Base-by-base conservation (phyloP, 192 early-diverging fungal species). In the Backusella westeae region DNA sequence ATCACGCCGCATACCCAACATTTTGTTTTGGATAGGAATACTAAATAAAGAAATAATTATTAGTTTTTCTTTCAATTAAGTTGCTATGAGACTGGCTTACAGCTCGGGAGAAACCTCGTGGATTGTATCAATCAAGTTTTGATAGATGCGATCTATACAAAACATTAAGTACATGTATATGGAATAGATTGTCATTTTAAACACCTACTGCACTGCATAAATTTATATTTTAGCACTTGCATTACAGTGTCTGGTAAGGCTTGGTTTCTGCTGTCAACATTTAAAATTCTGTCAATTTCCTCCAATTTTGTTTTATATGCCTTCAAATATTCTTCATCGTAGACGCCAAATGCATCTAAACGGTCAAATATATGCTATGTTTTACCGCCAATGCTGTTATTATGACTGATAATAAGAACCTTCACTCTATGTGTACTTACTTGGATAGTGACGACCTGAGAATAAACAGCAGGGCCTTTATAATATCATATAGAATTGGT, bases 1-100 rank as follows among this genome's bases (percentile, higher is more conserved):
- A 71, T 90, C 84, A 73, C 87, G 87, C 72, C 90, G 89, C 7
- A 96, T 87, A 56, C 90, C 83, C 38, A 96, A 90, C 6, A 96
- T 86, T 38, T 89, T 87, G 29, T 90, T 80, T 78, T 94, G 91
- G 36, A 90, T 88, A 19, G 95, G 95, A 52, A 87, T 79, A n/a
- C 80, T 81, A 52, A 34, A 38, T 26, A 72, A 42, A 42, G 75
- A 56, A 52, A 46, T 29, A 6, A 49, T 6, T 15, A n/a, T 49
- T 19, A 17, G 46, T 7, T 49, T 19, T 49, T 49, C 15, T 44
- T 44, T 29, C 29, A 29, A n/a, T 19, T 17, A 49, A 34, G 19
- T 10, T 4, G 9, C 23, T 66, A 34, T 2, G 17, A 21, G 32
- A 69, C 46, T 26, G 53, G 19, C 75, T 81, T 77, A 81, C 75